phyloP scores from a whole-genome alignment of 805 yeast genomes.

The Priceomyces melissophilus region DNA sequence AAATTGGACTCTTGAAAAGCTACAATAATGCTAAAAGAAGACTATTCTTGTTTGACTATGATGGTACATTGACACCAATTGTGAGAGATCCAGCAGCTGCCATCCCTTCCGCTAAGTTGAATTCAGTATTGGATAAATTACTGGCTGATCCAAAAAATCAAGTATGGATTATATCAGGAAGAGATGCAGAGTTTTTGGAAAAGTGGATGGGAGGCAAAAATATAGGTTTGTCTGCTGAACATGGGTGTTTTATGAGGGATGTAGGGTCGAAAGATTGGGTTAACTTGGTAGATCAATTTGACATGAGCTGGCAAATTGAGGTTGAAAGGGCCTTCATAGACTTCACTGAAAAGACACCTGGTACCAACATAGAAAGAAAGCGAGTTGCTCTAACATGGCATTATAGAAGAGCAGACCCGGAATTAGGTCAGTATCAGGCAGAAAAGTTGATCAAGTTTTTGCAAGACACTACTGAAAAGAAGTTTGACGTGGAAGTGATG shows the following conservation, averaged over 20 bases:
- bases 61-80: slow-evolving; percentile 95
- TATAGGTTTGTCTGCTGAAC: slow-evolving; percentile 91
- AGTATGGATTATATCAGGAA: slow-evolving; percentile 94
- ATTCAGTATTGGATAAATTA: slow-evolving; percentile 54
- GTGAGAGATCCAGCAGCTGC: slow-evolving; percentile 98
- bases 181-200: slow-evolving; percentile 87
- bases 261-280: slow-evolving; percentile 69
- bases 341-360: slow-evolving; percentile 88
- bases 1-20: slow-evolving; percentile 56
- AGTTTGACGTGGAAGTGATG: slow-evolving; percentile 91
- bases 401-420: slow-evolving; percentile 92
- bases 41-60: slow-evolving; percentile 89
- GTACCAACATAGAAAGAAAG: slow-evolving; percentile 80
- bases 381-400: slow-evolving; percentile 98
- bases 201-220: slow-evolving; percentile 77
- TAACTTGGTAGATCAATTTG: slow-evolving; percentile 75
- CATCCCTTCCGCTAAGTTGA: slow-evolving; percentile 77
- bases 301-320: slow-evolving; percentile 92
- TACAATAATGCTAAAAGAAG: slow-evolving; percentile 65
- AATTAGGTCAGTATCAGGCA: slow-evolving; percentile 85
- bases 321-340: slow-evolving; percentile 70
- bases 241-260: slow-evolving; percentile 89
- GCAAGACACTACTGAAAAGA: slow-evolving; percentile 52
- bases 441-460: slow-evolving; percentile 65
- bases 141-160: slow-evolving; percentile 75